Evolutionary conservation across 345 rosid species (phyloP), one percentile per base, ranked within the genome.

Genomic region (Pseudoturritis turrita): DNA sequence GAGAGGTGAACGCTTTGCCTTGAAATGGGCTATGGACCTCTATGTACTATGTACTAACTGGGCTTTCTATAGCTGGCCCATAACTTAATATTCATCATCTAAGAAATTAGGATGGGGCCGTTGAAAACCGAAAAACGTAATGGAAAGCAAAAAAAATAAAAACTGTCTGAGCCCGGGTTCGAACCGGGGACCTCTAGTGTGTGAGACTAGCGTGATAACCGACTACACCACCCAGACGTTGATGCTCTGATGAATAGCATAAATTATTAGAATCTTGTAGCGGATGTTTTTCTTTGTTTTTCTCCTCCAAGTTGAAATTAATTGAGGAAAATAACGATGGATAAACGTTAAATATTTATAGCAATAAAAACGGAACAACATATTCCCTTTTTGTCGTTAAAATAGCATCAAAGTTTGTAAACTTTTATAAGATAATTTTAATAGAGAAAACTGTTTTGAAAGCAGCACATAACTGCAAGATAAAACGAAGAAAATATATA

Each of bases 141-240:
- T 3, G 4, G 36, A 7, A 41, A 4, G 26, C 11, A 12, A 40
- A 8, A 3, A 1, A 5, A 5, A 17, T 1, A 29, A 29, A 29
- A 58, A 0, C 3, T 85, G 87, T 83, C 85, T 82, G 81, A 85
- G 86, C 77, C 85, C 81, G 87, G 82, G 81, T 86, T 87, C 86
- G 85, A 84, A 86, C 84, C 78, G 81, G 86, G 82, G 94, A 82
- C 87, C 88, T 86, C 81, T 82, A 85, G 91, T 81, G 94, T 80
- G 91, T 85, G 88, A 88, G 91, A 83, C 91, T 90, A 85, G 83
- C 84, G 84, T 83, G 86, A 86, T 88, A 67, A 77, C 77, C 81
- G 66, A 71, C 77, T 77, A 77, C 81, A 77, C 77, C 74, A 77
- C 81, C 81, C 74, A 72, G 77, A 77, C 80, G 0, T 12, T 10